These are phyloP conservation scores for Penicillium cataractarum DNA, from an alignment of 495 filamentous ascomycete species.

Conservation along the genomic window DNA sequence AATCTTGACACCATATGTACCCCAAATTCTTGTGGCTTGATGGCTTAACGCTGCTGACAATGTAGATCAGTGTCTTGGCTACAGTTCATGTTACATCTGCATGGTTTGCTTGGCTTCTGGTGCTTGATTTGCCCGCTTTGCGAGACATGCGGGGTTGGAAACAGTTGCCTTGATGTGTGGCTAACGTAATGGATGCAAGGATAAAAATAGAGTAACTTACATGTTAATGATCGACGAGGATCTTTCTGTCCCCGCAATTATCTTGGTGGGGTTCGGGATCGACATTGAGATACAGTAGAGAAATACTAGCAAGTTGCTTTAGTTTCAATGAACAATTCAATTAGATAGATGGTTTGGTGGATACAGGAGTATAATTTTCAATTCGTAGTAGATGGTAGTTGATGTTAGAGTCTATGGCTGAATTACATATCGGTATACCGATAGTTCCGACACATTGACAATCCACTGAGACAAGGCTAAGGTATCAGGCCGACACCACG, in stretches of 20 bases:
- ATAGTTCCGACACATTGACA: not conserved
- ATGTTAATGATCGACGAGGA: not conserved
- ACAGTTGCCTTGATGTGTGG: not conserved
- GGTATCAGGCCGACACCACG: not conserved
- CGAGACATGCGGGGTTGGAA: not conserved
- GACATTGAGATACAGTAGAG: not conserved
- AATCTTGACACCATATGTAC: not conserved
- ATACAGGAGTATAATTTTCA: not conserved
- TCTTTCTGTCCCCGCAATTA: not conserved
- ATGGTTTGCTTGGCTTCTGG: not conserved
- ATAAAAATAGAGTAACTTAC: not conserved
- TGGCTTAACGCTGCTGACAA: not conserved
- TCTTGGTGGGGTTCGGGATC: not conserved
- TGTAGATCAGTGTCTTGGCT: not conserved
- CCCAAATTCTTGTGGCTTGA: not conserved
- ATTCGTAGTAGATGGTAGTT: not conserved
- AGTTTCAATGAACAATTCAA: not conserved
- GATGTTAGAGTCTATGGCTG: not conserved
- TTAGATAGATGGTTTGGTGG: not conserved
- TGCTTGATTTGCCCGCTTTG: not conserved
- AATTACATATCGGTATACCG: not conserved
- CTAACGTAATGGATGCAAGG: not conserved
- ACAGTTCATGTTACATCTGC: constrained; percentile 4
- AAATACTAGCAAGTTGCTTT: not conserved
- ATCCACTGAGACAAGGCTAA: not conserved